These are phyloP conservation scores for Cylindrodendrum hubeiense DNA, from an alignment of 2,329 filamentous ascomycete species.

Conservation along the genomic window DNA sequence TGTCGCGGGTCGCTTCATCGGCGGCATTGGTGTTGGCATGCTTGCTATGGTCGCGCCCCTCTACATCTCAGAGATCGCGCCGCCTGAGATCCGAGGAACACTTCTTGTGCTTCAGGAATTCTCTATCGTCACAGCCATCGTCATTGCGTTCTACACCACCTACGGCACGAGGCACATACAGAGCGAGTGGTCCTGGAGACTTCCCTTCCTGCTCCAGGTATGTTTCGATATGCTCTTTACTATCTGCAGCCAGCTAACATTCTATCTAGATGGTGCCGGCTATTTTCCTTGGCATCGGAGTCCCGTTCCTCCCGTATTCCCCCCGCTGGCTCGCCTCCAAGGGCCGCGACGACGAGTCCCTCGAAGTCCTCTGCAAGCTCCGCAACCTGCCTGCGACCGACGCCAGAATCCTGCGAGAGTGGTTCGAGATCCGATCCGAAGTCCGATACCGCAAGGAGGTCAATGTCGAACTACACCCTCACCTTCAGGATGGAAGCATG, in stretches of 20 bases:
- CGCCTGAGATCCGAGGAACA: slow-evolving; percentile 60
- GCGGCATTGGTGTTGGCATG: slow-evolving; percentile 58
- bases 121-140: slow-evolving; percentile 47
- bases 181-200: slow-evolving; percentile 43
- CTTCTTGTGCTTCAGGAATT: slow-evolving; percentile 58
- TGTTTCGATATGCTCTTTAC: neutral
- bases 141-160: slow-evolving; percentile 48
- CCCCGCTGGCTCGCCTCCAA: slow-evolving; percentile 45
- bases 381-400: slow-evolving; percentile 37
- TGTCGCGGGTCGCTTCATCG: slow-evolving; percentile 56
- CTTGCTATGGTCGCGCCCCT: slow-evolving; percentile 55
- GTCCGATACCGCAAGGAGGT: slow-evolving; percentile 35
- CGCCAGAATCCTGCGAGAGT: slow-evolving; percentile 36
- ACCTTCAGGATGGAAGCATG: slow-evolving; percentile 39
- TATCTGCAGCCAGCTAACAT: neutral
- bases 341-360: slow-evolving; percentile 40
- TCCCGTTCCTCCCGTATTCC: slow-evolving; percentile 41
- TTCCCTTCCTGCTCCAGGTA: slow-evolving; percentile 45
- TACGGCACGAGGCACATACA: slow-evolving; percentile 45
- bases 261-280: slow-evolving; percentile 37
- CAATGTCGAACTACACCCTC: slow-evolving; percentile 49
- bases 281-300: slow-evolving; percentile 38
- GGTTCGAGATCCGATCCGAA: slow-evolving; percentile 43
- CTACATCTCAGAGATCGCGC: slow-evolving; percentile 61
- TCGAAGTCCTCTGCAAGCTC: slow-evolving; percentile 36